These are phyloP conservation scores for Cyberlindnera petersonii DNA, from an alignment of 805 yeast species.

Conservation along the genomic window DNA sequence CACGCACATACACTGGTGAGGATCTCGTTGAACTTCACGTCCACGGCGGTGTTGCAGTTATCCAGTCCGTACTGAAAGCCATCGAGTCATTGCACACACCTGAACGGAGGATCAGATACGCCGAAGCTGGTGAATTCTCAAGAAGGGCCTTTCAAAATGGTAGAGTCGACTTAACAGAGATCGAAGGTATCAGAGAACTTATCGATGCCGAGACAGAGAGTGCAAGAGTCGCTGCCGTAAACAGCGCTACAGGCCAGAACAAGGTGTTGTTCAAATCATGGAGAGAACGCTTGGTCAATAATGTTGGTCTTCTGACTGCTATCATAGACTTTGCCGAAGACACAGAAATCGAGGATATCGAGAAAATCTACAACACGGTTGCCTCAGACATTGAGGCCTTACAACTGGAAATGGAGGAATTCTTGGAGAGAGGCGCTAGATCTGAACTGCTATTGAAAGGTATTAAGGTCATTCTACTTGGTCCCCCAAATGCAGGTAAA, in stretches of 20 bases:
- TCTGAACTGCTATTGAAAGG: slow-evolving; percentile 70
- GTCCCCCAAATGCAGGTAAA: slow-evolving; percentile 97
- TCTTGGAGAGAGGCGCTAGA: slow-evolving; percentile 43
- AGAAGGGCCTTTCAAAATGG: slow-evolving; percentile 82
- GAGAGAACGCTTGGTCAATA: slow-evolving; percentile 61
- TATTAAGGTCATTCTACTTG: slow-evolving; percentile 66
- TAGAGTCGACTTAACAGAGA: slow-evolving; percentile 77
- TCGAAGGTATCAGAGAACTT: slow-evolving; percentile 84
- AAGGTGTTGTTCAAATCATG: slow-evolving; percentile 53
- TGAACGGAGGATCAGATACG: slow-evolving; percentile 57
- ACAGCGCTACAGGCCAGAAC: slow-evolving; percentile 68
- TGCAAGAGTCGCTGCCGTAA: slow-evolving; percentile 72
- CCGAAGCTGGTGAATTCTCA: slow-evolving; percentile 93
- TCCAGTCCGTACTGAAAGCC: slow-evolving; percentile 61
- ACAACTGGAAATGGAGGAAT: slow-evolving; percentile 40
- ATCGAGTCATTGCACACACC: slow-evolving; percentile 51
- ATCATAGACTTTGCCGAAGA: slow-evolving; percentile 95
- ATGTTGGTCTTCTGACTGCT: slow-evolving; percentile 77
- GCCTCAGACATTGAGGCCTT: slow-evolving; percentile 39
- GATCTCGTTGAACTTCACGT: slow-evolving; percentile 84
- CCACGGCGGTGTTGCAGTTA: slow-evolving; percentile 91
- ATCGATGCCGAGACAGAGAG: slow-evolving; percentile 93
- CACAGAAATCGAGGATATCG: slow-evolving; percentile 69
- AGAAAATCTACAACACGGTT: slow-evolving; percentile 49
- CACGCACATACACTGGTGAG: slow-evolving; percentile 89